Evolutionary conservation across 257 asterid genomes (phyloP).

Genomic region (Scutellaria barbata): DNA sequence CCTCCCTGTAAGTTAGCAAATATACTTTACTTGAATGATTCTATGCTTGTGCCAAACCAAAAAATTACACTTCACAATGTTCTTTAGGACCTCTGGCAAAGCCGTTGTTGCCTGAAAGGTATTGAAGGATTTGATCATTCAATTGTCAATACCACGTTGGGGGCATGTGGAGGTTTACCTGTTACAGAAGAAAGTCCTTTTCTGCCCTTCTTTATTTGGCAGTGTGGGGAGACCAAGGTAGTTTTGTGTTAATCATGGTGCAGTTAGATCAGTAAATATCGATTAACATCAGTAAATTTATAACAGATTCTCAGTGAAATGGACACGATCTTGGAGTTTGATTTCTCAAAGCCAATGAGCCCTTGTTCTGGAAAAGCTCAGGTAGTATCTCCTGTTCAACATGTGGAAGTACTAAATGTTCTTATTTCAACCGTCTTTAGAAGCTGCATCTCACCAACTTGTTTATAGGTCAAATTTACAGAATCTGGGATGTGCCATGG

Average conservation of each 20-base stretch:
- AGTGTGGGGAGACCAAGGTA: constrained; percentile 86
- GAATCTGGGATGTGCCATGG: constrained; percentile 82
- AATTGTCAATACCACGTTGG: constrained; percentile 67
- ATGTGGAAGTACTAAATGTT: not conserved
- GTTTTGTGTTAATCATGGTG: constrained; percentile 27
- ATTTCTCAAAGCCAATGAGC: constrained; percentile 67
- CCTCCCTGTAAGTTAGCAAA: constrained; percentile 70
- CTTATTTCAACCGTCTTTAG: not conserved
- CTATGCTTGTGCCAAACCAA: constrained; percentile 11
- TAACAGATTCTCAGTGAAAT: constrained; percentile 73
- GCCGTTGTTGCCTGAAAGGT: constrained; percentile 74
- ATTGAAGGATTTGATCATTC: constrained; percentile 92
- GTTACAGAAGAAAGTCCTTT: constrained; percentile 63
- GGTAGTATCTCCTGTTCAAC: constrained; percentile 48
- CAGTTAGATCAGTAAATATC: constrained; percentile 16
- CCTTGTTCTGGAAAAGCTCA: constrained; percentile 72
- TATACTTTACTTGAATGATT: constrained; percentile 28
- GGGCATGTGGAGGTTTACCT: constrained; percentile 89
- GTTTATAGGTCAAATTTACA: constrained; percentile 60
- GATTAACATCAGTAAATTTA: constrained; percentile 6
- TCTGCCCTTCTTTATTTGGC: constrained; percentile 76
- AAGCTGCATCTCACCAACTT: constrained; percentile 20
- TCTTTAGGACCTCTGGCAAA: constrained; percentile 85
- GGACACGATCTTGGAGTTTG: constrained; percentile 73
- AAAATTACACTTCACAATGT: constrained; percentile 27